Base-by-base conservation (phyloP, 108 stramenopile species). In the Cyclotella choctawhatcheeana region DNA sequence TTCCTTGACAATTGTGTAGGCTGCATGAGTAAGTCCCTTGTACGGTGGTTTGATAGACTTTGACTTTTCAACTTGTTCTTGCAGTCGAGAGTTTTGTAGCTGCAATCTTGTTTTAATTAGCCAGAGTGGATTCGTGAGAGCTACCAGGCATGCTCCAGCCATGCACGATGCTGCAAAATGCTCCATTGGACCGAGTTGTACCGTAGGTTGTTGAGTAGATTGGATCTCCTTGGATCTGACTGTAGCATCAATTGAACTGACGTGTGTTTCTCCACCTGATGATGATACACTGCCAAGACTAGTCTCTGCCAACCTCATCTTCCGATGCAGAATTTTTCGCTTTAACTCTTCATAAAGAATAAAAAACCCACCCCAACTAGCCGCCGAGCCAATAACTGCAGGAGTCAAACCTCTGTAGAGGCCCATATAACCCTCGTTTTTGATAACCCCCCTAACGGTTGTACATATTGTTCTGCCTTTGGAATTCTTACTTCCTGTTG, bases 321-420 rank as follows among this genome's bases (percentile, higher is more conserved):
- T 82, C 1, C 58, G 25, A 24, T 81, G 67, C 47, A 67, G 40
- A 32, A 87, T 67, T 53, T 73, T 62, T 48, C 69, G 62, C 83
- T 99, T 98, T 20, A 91, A 67, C 14, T 74, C 83, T 84, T 99
- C 98, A 69, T 99, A 99, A 26, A 97, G 81, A 66, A 86, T 98
- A 70, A 99, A 99, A 63, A 97, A 99, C 26, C 98, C 96, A 18
- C 99, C 99, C 99, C 99, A 99, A 17, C 92, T 88, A 20, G 93
- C 79, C 3, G 96, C 88, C 18, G 91, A 89, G 13, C 96, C 99
- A 22, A 97, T 73, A 31, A 99, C 44, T 2, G 97, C 97, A 20
- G 98, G 97, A 3, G 81, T 76, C 58, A 98, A 61, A 10, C 99
- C 99, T 47, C 86, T 86, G 77, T 98, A 99, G 5, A 99, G 81